phyloP scores from a whole-genome alignment of 805 yeast species.

The Metschnikowia reukaufii region DNA sequence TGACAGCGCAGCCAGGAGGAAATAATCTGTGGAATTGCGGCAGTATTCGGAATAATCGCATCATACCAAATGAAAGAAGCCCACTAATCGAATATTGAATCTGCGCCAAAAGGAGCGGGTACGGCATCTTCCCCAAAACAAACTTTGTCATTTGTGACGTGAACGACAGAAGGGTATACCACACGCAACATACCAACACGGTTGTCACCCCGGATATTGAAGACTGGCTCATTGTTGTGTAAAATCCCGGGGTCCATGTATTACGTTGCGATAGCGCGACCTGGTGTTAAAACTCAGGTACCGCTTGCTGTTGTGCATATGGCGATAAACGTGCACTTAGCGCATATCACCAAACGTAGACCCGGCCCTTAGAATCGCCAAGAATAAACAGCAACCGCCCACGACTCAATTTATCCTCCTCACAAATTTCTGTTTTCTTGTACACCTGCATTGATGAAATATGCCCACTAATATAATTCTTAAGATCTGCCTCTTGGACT shows the following conservation, averaged over 20 bases:
- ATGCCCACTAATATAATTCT: constrained; percentile 7
- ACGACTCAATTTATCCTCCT: constrained; percentile 36
- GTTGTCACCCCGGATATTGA: constrained; percentile 24
- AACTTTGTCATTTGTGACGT: constrained; percentile 65
- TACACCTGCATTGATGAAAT: constrained; percentile 33
- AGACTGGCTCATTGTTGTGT: background rate
- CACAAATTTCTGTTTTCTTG: constrained; percentile 30
- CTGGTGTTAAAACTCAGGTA: background rate
- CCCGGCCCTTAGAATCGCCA: constrained; percentile 55
- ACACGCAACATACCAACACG: constrained; percentile 47
- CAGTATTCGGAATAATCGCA: constrained; percentile 31
- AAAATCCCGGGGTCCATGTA: background rate
- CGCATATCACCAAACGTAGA: constrained; percentile 30
- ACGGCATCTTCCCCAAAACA: constrained; percentile 54
- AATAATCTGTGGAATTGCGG: constrained; percentile 35
- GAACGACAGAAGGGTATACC: constrained; percentile 63
- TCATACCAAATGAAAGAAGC: constrained; percentile 39
- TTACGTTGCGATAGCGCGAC: background rate
- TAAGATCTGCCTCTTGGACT: constrained; percentile 14
- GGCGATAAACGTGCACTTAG: background rate
- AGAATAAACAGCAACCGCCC: constrained; percentile 45
- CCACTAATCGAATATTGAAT: constrained; percentile 59
- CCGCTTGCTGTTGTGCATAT: background rate
- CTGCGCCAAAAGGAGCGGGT: constrained; percentile 65
- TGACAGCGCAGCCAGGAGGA: constrained; percentile 58